Evolutionary conservation across 805 yeast species (phyloP).

Genomic region (Zygosaccharomyces pseudorouxii): DNA sequence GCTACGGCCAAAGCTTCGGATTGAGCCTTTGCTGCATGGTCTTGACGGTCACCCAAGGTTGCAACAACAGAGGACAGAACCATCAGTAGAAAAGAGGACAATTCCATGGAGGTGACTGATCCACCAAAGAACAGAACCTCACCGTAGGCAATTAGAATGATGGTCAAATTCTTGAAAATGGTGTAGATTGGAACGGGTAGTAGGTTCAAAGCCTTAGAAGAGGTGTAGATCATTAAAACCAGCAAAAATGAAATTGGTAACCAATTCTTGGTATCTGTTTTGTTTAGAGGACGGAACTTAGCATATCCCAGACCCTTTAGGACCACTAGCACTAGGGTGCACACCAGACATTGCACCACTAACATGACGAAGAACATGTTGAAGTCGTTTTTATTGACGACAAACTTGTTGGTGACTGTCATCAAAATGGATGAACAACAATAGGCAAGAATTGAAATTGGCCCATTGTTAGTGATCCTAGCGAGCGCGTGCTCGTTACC

Average conservation of each 20-base stretch:
- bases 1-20: background rate
- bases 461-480: conserved; percentile 43
- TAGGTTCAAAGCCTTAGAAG: conserved; percentile 89
- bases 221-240: conserved; percentile 92
- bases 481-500: conserved; percentile 23
- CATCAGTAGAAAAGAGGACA: conserved; percentile 86
- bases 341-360: conserved; percentile 84
- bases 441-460: conserved; percentile 71
- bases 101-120: conserved; percentile 79
- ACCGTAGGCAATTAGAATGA: conserved; percentile 95
- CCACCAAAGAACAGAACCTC: conserved; percentile 98
- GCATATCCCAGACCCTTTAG: conserved; percentile 72
- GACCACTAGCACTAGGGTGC: conserved; percentile 66
- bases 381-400: conserved; percentile 65
- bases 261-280: conserved; percentile 91
- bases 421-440: conserved; percentile 92
- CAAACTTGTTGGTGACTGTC: conserved; percentile 97
- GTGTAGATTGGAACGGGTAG: conserved; percentile 94
- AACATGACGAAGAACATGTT: conserved; percentile 83
- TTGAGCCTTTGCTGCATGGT: conserved; percentile 27
- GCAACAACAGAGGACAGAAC: conserved; percentile 95
- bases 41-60: conserved; percentile 71
- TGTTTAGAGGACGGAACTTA: conserved; percentile 80
- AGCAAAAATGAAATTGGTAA: conserved; percentile 86
- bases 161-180: conserved; percentile 95